These are phyloP conservation scores for Zalaria obscura DNA, from an alignment of 2,329 filamentous ascomycete genomes.

Conservation along the genomic window DNA sequence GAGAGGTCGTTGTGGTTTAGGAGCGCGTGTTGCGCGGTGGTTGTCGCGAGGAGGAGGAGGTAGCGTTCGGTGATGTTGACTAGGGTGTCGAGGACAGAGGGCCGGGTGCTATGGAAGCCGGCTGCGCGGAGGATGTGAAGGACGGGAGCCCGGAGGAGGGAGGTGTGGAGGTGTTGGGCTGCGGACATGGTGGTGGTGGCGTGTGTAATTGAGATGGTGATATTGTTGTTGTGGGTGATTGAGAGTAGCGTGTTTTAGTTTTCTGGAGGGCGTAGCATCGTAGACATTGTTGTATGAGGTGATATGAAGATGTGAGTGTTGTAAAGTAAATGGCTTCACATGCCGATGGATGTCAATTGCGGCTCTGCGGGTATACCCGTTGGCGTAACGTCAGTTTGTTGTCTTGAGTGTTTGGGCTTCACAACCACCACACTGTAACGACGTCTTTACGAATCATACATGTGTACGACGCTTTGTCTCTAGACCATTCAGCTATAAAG, in stretches of 20 bases:
- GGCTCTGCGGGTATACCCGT: background rate
- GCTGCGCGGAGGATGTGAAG: conserved; percentile 85
- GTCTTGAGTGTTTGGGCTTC: too few relatives aligned
- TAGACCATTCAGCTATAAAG: too few relatives aligned
- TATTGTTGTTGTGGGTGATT: background rate
- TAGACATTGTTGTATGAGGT: background rate
- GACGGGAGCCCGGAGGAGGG: conserved; percentile 71
- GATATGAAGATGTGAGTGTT: background rate
- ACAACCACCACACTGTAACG: too few relatives aligned
- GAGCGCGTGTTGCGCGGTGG: conserved; percentile 56
- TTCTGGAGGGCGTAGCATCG: background rate
- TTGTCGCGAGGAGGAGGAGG: conserved; percentile 57
- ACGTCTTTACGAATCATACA: too few relatives aligned
- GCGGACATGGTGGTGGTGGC: conserved; percentile 4
- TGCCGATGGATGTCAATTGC: background rate
- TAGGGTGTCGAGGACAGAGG: conserved; percentile 74
- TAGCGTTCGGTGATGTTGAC: conserved; percentile 78
- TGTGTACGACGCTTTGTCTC: too few relatives aligned
- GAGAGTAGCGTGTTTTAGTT: background rate
- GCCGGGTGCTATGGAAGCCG: conserved; percentile 72
- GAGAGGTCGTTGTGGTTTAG: conserved; percentile 53
- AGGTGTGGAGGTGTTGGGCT: conserved; percentile 43
- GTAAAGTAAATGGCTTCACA: background rate
- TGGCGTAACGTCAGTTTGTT: background rate
- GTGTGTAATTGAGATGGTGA: background rate